phyloP scores from a whole-genome alignment of 345 rosid genomes.

The Rhodomyrtus tomentosa region DNA sequence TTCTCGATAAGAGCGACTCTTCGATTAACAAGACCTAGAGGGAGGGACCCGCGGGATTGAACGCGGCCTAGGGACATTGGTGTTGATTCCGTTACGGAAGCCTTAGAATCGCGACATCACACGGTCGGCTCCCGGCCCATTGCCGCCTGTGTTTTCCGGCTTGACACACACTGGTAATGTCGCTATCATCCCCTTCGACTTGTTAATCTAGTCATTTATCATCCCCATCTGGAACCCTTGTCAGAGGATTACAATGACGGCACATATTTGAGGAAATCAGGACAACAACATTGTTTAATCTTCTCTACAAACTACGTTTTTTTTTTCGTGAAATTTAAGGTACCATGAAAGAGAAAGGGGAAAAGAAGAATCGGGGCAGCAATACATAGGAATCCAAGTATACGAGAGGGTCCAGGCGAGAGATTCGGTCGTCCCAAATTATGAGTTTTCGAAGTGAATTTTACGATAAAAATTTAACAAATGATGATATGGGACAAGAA shows the following conservation, averaged over 20 bases:
- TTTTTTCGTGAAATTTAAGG: not conserved
- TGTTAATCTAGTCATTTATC: too few relatives aligned
- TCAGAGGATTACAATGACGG: too few relatives aligned
- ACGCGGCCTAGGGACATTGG: too few relatives aligned
- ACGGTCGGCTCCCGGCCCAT: not conserved
- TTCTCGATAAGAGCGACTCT: not conserved
- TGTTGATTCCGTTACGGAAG: too few relatives aligned
- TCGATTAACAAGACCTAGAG: not conserved
- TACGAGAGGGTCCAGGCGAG: not conserved
- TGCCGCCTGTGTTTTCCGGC: accelerated
- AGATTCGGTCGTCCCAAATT: not conserved
- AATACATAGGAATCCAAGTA: not conserved
- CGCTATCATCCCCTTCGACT: too few relatives aligned
- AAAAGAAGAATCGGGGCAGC: too few relatives aligned
- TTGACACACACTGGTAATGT: not conserved
- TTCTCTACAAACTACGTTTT: not conserved
- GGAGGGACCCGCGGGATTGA: not conserved
- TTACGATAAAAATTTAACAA: too few relatives aligned
- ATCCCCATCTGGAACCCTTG: too few relatives aligned
- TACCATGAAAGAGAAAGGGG: too few relatives aligned
- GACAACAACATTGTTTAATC: too few relatives aligned
- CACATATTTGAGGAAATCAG: too few relatives aligned
- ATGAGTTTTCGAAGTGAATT: not conserved
- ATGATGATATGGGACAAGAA: not conserved
- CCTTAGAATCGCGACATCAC: not conserved